Evolutionary conservation across 768 basidiomycete species (phyloP).

Genomic region (Boletellus emodensis): DNA sequence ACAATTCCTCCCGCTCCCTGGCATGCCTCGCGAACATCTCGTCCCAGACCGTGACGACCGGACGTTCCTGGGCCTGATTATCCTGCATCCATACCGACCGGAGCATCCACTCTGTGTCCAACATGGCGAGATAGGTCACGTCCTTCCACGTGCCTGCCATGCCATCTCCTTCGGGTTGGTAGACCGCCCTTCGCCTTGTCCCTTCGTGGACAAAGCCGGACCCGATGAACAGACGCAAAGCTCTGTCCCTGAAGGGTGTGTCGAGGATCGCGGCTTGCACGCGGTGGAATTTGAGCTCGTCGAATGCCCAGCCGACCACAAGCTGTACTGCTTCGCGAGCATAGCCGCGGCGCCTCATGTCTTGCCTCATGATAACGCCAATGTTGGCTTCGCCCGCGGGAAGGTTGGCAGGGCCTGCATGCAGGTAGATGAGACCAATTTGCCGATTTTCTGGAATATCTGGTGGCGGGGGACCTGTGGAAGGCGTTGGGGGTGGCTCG

Average conservation of each 20-base stretch:
- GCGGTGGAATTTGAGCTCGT: slow-evolving; percentile 33
- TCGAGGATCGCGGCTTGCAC: slow-evolving; percentile 43
- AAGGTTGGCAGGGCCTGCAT: slow-evolving; percentile 14
- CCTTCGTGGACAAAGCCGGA: slow-evolving; percentile 61
- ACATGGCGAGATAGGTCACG: slow-evolving; percentile 54
- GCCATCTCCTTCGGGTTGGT: slow-evolving; percentile 35
- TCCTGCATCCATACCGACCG: slow-evolving; percentile 22
- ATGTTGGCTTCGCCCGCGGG: slow-evolving; percentile 47
- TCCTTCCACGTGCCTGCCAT: slow-evolving; percentile 51
- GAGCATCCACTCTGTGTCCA: slow-evolving; percentile 59
- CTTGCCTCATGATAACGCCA: slow-evolving; percentile 46
- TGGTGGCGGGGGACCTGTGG: background rate
- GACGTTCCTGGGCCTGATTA: slow-evolving; percentile 1
- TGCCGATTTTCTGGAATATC: background rate
- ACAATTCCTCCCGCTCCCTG: slow-evolving; percentile 51
- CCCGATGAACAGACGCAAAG: slow-evolving; percentile 45
- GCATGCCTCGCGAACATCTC: slow-evolving; percentile 57
- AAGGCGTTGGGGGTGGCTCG: background rate
- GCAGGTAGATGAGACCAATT: slow-evolving; percentile 29
- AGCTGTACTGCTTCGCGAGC: slow-evolving; percentile 45
- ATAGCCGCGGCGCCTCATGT: slow-evolving; percentile 39
- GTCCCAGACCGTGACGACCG: slow-evolving; percentile 52
- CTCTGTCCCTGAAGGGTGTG: slow-evolving; percentile 39
- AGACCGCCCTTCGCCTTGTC: slow-evolving; percentile 51
- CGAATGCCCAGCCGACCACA: slow-evolving; percentile 44